These are phyloP conservation scores for Fusarium nisikadoi DNA, from an alignment of 2,329 filamentous ascomycete species.

Conservation along the genomic window DNA sequence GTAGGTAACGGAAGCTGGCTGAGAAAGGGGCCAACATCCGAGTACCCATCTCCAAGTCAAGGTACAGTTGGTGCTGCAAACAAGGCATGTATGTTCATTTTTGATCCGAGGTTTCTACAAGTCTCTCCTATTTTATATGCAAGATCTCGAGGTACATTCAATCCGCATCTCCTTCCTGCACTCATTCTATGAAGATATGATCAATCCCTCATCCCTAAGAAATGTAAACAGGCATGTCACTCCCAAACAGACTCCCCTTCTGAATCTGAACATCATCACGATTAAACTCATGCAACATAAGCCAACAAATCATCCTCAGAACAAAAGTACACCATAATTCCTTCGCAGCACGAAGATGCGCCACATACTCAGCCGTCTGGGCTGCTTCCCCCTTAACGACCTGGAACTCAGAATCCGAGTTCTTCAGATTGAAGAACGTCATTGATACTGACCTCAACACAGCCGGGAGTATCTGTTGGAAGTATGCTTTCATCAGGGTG, in stretches of 20 bases:
- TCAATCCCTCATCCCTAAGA: background rate
- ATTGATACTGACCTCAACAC: background rate
- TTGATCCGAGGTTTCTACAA: too few species aligned
- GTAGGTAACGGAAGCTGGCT: background rate
- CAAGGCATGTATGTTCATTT: background rate
- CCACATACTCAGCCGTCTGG: conserved; percentile 1
- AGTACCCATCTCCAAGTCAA: background rate
- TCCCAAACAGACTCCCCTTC: conserved; percentile 6
- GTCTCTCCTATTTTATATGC: too few species aligned
- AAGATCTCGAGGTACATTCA: too few species aligned
- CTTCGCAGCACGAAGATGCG: background rate
- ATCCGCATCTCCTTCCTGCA: background rate
- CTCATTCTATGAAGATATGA: too few species aligned
- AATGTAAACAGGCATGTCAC: conserved; percentile 11
- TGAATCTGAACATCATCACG: conserved; percentile 5
- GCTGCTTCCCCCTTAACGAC: background rate
- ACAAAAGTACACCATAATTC: conserved; percentile 9
- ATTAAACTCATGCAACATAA: conserved; percentile 12
- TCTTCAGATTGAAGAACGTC: conserved; percentile 1
- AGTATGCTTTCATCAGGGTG: background rate
- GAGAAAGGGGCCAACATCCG: background rate
- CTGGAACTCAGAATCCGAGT: conserved; percentile 5
- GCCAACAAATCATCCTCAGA: conserved; percentile 19
- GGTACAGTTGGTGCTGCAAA: too few species aligned
- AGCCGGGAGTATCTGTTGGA: background rate